Evolutionary conservation across 2,329 filamentous ascomycete species (phyloP), one percentile per base, ranked within the genome.

Genomic region (Tetracladium maxilliforme): DNA sequence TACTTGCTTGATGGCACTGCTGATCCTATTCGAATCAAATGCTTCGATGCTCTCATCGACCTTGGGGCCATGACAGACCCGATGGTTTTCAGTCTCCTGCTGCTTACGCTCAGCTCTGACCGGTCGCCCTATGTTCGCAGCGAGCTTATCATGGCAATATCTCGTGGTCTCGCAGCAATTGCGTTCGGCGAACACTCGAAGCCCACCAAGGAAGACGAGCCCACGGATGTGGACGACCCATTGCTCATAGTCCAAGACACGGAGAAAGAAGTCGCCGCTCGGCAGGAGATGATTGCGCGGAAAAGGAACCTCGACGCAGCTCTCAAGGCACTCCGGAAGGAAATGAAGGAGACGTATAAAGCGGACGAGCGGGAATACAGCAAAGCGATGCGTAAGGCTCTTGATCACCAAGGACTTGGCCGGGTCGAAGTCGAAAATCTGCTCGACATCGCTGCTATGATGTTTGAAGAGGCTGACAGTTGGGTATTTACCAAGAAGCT

Each of bases 1-100:
- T 78, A 78, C 38, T 51, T 75, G 7, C 63, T 73, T 35, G 72
- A 78, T 37, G 68, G 62, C 29, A 77, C 68, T 6, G 51, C 58
- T 24, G 70, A 77, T 34, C 47, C 62, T 19, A 68, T 78, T 25
- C 65, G 72, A 13, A 64, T 77, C 46, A 74, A 74, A 44, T 69
- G 69, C 3, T 76, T 70, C 28, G 66, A 76, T 36, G 61, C 64
- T 7, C 48, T 79, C 22, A 56, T 76, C 19, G 68, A 76, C 32
- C 57, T 77, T n/a, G 70, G 69, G 1, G 58, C 62, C 24, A 51
- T 78, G 37, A 51, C 62, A 35, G 64, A 69, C 27, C 52, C 63
- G 3, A 47, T 50, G 2, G 56, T 77, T 21, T 54, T 73, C 35
- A 56, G 52, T 23, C 60, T 74, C 28, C 49, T 77, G 21, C 51